Evolutionary conservation across 768 basidiomycete species (phyloP).

Genomic region (Auricularia cornea): DNA sequence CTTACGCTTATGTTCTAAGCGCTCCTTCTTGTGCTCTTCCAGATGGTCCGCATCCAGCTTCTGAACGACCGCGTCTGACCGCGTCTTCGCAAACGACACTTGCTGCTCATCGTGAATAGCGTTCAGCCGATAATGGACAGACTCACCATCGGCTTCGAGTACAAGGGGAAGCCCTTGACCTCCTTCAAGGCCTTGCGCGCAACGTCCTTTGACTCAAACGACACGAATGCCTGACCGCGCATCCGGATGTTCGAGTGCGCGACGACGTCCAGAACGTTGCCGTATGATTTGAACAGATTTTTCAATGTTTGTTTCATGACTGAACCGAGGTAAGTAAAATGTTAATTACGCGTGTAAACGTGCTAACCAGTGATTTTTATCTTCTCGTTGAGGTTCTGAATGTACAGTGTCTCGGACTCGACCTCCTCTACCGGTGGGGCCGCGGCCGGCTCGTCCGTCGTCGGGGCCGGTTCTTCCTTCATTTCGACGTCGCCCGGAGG

Average conservation of each 20-base stretch:
- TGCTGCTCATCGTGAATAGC: conserved; percentile 43
- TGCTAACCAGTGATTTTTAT: conserved; percentile 65
- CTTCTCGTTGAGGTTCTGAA: conserved; percentile 95
- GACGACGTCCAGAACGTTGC: conserved; percentile 89
- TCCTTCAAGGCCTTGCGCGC: conserved; percentile 88
- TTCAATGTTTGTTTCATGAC: conserved; percentile 84
- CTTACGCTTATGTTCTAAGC: conserved; percentile 83
- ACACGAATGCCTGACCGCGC: conserved; percentile 98
- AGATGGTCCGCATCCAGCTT: conserved; percentile 54
- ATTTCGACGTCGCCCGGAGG: neutral
- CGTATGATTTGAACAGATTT: conserved; percentile 88
- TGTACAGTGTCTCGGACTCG: conserved; percentile 81
- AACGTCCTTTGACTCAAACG: conserved; percentile 72
- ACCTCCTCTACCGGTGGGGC: conserved; percentile 11
- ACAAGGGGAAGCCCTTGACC: conserved; percentile 88
- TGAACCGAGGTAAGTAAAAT: conserved; percentile 17
- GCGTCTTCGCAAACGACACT: conserved; percentile 86
- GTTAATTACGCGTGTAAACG: neutral
- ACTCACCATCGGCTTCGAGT: conserved; percentile 93
- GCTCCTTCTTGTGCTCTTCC: conserved; percentile 64
- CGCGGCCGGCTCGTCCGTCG: conserved; percentile 4
- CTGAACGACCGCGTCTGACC: conserved; percentile 87
- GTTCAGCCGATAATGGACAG: conserved; percentile 1
- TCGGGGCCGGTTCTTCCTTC: neutral
- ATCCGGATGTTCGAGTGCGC: conserved; percentile 92